Evolutionary conservation across 306 rosid species (phyloP).

Genomic region (Lathyrus sativus): DNA sequence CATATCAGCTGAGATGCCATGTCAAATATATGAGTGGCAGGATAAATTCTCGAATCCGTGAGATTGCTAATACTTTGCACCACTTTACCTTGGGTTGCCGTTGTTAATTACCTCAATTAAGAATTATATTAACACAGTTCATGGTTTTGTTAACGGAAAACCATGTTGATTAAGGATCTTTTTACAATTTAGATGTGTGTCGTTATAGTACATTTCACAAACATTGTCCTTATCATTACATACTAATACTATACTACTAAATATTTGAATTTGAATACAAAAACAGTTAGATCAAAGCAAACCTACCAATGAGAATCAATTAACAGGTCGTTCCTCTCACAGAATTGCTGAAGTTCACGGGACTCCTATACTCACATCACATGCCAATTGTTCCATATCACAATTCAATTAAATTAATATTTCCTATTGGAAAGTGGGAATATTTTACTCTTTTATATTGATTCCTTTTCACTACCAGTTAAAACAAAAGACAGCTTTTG

Average conservation of each 20-base stretch:
- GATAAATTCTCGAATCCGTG: no score
- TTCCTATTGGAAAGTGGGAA: constrained; percentile 14
- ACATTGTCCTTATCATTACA: not conserved
- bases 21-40: no score
- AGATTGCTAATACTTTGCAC: no score
- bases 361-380: constrained; percentile 42
- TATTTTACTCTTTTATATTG: constrained; percentile 22
- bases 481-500: constrained; percentile 19
- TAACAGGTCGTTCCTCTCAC: constrained; percentile 23
- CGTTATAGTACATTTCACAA: not conserved
- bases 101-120: no score
- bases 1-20: no score
- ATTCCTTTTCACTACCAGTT: constrained; percentile 43
- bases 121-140: not conserved
- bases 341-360: constrained; percentile 48
- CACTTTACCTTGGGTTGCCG: no score
- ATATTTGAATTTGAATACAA: not conserved
- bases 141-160: not conserved
- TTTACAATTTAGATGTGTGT: not conserved
- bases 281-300: not conserved
- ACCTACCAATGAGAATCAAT: constrained; percentile 33
- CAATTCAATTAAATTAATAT: not conserved
- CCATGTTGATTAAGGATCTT: not conserved
- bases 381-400: constrained; percentile 27
- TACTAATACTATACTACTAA: not conserved